Conservation (phyloP, 163 green algal genomes). For the Picocystis sp. region DNA sequence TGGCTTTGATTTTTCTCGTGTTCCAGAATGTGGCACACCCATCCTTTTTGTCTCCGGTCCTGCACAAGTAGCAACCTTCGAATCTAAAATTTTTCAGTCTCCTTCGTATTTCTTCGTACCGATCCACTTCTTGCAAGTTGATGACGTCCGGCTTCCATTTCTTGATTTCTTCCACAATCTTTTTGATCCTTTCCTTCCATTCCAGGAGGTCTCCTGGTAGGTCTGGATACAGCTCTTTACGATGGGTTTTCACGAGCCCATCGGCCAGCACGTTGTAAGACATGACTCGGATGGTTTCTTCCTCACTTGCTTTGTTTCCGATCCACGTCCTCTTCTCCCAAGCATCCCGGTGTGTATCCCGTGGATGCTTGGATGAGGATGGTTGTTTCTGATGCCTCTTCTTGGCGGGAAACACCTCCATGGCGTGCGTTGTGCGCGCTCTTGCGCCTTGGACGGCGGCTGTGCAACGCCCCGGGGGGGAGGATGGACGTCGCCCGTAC, state of each 20-base stretch:
- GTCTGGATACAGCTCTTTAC: conserved; percentile 34
- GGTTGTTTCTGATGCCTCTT: too few relatives aligned
- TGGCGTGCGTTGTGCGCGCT: too few relatives aligned
- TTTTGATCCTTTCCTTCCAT: conserved; percentile 24
- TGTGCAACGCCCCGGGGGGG: too few relatives aligned
- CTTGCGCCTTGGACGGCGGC: too few relatives aligned
- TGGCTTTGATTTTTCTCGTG: background rate
- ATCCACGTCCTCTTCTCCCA: too few relatives aligned
- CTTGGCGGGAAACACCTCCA: too few relatives aligned
- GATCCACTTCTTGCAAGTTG: conserved; percentile 26
- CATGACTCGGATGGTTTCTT: conserved; percentile 22
- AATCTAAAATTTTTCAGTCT: conserved; percentile 27
- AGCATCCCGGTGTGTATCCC: too few relatives aligned
- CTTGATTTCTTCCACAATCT: conserved; percentile 39
- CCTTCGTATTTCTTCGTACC: too few relatives aligned
- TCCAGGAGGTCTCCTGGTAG: conserved; percentile 29
- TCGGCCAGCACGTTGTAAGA: conserved; percentile 63
- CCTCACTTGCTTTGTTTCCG: too few relatives aligned
- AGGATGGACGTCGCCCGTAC: too few relatives aligned
- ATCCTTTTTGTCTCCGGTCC: conserved; percentile 34
- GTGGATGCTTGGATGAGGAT: too few relatives aligned
- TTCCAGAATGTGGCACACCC: conserved; percentile 62
- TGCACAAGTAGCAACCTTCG: conserved; percentile 26
- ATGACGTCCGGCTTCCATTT: conserved; percentile 36
- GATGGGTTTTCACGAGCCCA: conserved; percentile 20